Base-by-base conservation (phyloP, 179 eudicot species). In the Corrigiola litoralis region DNA sequence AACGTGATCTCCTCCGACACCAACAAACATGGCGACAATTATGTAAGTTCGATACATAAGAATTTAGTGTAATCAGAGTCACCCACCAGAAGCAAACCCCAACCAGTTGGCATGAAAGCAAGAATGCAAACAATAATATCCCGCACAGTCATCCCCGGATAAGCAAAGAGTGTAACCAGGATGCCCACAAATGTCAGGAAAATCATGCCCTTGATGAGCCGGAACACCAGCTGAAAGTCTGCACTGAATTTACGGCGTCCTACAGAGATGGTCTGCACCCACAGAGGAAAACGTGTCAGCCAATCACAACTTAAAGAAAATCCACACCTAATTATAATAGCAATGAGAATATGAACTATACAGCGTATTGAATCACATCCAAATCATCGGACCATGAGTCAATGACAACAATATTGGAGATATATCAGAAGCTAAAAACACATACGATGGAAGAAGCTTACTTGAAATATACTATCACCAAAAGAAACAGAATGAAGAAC, bases 71-170 rank as follows among this genome's bases (percentile, higher is more conserved):
- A n/a, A n/a, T n/a, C n/a, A n/a, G n/a, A n/a, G n/a, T n/a, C 7
- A 77, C 92, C 80, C 5, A 95, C 99, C 97, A 72, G 84, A 64
- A 95, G 95, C 63, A 95, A 69, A 57, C 92, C 99, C 99, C 99
- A 95, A 52, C 97, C 99, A 63, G 97, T 88, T 20, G 99, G 99
- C 92, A 95, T 84, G 83, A 95, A 95, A 58, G 96, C 99, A 47
- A 95, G 95, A 62, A 95, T 74, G 79, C 99, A 92, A 13, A 87
- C 92, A 1, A 95, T 41, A 45, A 95, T 82, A 72, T 95, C 99
- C 72, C 77, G 75, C 29, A 82, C 29, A 11, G 92, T 86, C 88
- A 95, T 85, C 27, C 84, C 87, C 28, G 92, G 82, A n/a, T 88
- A 79, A 2, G 79, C 85, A 53, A 95, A 77, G 63, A 91, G 77